Evolutionary conservation across 768 basidiomycete genomes (phyloP), one percentile per base, ranked within the genome.

Genomic region (Austroboletus eburneus): DNA sequence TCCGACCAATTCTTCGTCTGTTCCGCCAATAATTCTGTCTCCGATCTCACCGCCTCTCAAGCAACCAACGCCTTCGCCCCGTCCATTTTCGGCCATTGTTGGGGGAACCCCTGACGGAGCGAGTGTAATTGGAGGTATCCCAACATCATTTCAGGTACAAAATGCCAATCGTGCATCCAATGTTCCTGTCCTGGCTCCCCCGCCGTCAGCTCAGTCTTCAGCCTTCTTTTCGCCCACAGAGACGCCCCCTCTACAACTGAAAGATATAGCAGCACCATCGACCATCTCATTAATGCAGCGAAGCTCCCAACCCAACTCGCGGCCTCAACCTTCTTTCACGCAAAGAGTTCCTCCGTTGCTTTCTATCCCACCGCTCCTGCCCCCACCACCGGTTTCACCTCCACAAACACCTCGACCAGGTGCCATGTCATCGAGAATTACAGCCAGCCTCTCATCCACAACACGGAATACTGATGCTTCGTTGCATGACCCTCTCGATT

Each of bases 11-110:
- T 68, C 77, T 14, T 56, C 65, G 10, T 66, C 73, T 13, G 61
- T 75, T 34, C 72, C 75, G 4, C 48, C 58, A 10, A 74, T 64
- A 39, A 61, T 81, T 43, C 77, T 78, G 18, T 73, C 77, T 10
- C 77, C 72, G 8, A 67, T 72, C 36, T 62, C 68, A n/a, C 70
- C 69, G 7, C 69, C 65, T 21, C 52, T 57, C 22, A 58, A 52
- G 17, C 57, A 65, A 48, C 57, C 70, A 32, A 54, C 49, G 17
- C 44, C 45, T 45, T 52, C 58, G 12, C 41, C 32, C 34, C 53
- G 40, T 32, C 44, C 50, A 32, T 29, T 59, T 23, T 46, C 46
- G 5, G 36, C 45, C 9, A n/a, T 45, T 29, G 49, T 45, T 29
- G 49, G 34, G 2, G 55, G 46, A 39, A 22, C 37, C 18, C 24